phyloP scores from a whole-genome alignment of 75 land plant genomes.

The Pinus taeda region DNA sequence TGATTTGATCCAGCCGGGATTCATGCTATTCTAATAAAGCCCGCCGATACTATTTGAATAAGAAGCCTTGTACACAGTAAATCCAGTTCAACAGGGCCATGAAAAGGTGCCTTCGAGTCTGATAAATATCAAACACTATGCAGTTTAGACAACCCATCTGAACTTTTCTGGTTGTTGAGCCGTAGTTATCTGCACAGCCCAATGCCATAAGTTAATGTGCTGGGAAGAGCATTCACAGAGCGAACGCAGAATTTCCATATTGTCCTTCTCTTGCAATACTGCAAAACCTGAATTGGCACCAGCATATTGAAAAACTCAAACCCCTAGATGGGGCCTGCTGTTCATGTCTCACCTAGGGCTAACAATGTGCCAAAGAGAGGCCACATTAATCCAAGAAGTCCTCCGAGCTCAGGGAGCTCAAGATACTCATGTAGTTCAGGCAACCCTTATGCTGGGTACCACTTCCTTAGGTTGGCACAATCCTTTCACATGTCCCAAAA shows the following conservation, averaged over 20 bases:
- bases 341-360: background rate
- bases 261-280: background rate
- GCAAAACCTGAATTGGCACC: background rate
- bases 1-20: background rate
- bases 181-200: background rate
- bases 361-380: constrained; percentile 2
- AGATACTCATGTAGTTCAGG: background rate
- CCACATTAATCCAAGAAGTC: background rate
- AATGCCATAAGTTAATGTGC: background rate
- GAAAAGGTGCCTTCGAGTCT: background rate
- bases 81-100: background rate
- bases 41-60: background rate
- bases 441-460: constrained; percentile 7
- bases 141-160: constrained; percentile 2
- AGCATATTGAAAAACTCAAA: constrained; percentile 1
- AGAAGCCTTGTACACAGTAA: background rate
- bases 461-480: constrained; percentile 6
- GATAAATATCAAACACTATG: background rate
- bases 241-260: background rate
- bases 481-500: constrained; percentile 10
- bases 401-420: constrained; percentile 4
- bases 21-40: background rate
- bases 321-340: constrained; percentile 8
- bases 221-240: background rate
- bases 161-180: background rate